Evolutionary conservation across 148 eudicot species (phyloP).

Genomic region (Vaccinium corymbosum): DNA sequence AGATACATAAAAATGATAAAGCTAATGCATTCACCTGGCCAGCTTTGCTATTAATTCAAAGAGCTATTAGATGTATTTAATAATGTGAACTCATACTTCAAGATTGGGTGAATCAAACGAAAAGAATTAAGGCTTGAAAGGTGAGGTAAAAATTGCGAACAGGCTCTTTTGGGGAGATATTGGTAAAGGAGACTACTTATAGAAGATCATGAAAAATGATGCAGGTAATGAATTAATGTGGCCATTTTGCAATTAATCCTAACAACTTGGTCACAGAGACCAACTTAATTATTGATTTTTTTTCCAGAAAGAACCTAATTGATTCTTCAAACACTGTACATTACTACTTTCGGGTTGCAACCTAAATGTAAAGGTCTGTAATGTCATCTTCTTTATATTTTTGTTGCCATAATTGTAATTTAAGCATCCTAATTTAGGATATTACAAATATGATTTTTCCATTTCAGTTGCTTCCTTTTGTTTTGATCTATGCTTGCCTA

Average conservation of each 20-base stretch:
- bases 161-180: not conserved
- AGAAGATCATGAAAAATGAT: not conserved
- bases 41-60: not conserved
- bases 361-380: not conserved
- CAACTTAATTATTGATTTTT: not conserved
- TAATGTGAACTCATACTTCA: not conserved
- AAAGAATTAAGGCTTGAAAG: not conserved
- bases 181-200: constrained; percentile 1
- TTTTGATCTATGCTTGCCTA: not conserved
- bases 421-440: not conserved
- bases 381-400: not conserved
- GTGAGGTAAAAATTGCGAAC: not conserved
- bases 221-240: not conserved
- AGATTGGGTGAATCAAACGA: not conserved
- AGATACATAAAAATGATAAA: not conserved
- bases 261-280: not conserved
- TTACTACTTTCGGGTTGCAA: not conserved
- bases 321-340: not conserved
- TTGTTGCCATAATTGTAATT: not conserved
- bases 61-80: not conserved
- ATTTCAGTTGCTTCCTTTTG: not conserved
- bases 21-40: not conserved
- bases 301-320: not conserved
- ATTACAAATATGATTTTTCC: not conserved
- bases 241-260: not conserved